Evolutionary conservation across 2,329 filamentous ascomycete species (phyloP).

Genomic region (Fusarium chuoi): DNA sequence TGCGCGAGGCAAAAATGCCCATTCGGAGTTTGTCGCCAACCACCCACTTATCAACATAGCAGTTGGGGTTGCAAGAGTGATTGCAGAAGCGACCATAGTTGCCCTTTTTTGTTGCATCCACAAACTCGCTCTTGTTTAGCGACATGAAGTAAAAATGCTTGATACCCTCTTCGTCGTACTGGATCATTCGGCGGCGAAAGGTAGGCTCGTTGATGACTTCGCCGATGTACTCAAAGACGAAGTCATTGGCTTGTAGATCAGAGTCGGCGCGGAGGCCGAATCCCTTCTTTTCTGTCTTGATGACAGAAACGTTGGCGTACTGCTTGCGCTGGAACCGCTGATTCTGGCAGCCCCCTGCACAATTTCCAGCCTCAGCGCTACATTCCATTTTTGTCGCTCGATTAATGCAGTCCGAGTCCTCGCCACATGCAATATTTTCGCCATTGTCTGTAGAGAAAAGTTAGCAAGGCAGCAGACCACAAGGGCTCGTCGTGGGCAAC

Average conservation of each 20-base stretch:
- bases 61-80: conserved; percentile 98
- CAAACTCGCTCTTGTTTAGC: conserved; percentile 93
- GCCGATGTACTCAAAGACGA: conserved; percentile 98
- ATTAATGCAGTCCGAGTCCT: conserved; percentile 98
- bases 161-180: conserved; percentile 96
- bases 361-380: conserved; percentile 79
- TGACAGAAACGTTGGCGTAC: conserved; percentile 91
- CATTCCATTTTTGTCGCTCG: conserved; percentile 98
- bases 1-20: conserved; percentile 94
- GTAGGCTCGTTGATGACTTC: conserved; percentile 95
- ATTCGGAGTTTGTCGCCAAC: conserved; percentile 97
- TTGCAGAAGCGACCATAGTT: conserved; percentile 98
- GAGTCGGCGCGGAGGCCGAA: conserved; percentile 87
- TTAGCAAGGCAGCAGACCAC: conserved; percentile 11
- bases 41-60: conserved; percentile 99
- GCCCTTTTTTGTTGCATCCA: conserved; percentile 96
- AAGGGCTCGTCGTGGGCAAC: conserved; percentile 50
- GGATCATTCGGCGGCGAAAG: conserved; percentile 88
- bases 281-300: conserved; percentile 98
- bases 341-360: conserved; percentile 89
- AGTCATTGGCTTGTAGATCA: conserved; percentile 83
- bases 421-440: conserved; percentile 86
- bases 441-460: conserved; percentile 60
- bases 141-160: conserved; percentile 99
- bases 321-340: conserved; percentile 92